Evolutionary conservation across 139 green algal genomes (phyloP), one percentile per base, ranked within the genome.

Genomic region (Astrephomene gubernaculifera): DNA sequence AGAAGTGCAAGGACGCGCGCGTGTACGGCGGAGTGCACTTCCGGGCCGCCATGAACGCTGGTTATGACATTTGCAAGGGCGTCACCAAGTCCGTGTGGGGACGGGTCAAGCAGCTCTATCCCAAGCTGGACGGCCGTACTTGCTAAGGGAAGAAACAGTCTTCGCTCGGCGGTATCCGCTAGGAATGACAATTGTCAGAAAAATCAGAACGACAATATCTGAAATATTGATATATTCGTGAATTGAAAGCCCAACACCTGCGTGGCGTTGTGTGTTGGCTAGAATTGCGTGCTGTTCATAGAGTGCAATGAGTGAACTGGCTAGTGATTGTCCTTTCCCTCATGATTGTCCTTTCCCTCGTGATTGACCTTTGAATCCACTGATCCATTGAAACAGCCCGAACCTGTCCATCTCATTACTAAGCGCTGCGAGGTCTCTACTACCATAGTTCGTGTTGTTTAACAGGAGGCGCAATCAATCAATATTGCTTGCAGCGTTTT

Each of bases 1-100:
- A 49, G 38, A 31, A 3, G 14, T 73, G 67, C 67, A 41, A 73
- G 67, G 67, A 73, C 67, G 67, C 67, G 67, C 67, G 67, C 67
- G 67, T 73, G 6, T 39, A 33, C 21, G 67, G 67, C 67, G 67
- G 67, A 19, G 36, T 52, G 21, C 67, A 73, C 67, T 73, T 73
- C 67, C 67, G 67, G 2, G 67, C 36, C 19, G 38, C 29, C 21
- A 38, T 73, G 29, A 19, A 52, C 2, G 67, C 67, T 3, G 67
- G 67, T 22, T 9, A 73, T 8, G 4, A 49, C 21, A 2, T 52
- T 19, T 73, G 67, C 38, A 25, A 2, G 36, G 67, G 67, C 36
- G 6, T 73, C 21, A 22, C 36, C 36, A 10, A 31, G 2, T 9
- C 2, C 36, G 67, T 33, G 36, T 73, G 67, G 67, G 14, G 19